A percentile compares a stretch with the other conserved stretches of the same genome.
phyloP scores from a whole-genome alignment of 805 yeast genomes.

The Candida morakotiae region DNA sequence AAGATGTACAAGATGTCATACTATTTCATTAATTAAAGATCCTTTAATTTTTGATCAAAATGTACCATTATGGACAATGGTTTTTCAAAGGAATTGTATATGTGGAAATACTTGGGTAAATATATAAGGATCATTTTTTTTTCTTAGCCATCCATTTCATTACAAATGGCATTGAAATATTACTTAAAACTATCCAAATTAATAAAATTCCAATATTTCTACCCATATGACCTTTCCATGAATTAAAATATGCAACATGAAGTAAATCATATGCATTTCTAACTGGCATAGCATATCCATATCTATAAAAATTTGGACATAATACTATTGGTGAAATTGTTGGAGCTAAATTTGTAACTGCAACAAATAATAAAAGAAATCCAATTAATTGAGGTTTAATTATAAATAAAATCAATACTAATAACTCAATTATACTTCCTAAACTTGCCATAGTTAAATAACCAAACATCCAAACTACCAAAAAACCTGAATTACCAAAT shows the following conservation, averaged over 20 bases:
- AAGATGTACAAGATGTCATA: conserved; percentile 40
- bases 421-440: conserved; percentile 26
- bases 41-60: conserved; percentile 30
- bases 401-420: conserved; percentile 19
- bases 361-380: conserved; percentile 20
- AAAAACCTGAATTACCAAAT: conserved; percentile 29
- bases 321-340: conserved; percentile 24
- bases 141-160: conserved; percentile 19
- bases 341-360: conserved; percentile 28
- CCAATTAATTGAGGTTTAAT: conserved; percentile 26
- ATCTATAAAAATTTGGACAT: conserved; percentile 24
- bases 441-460: conserved; percentile 27
- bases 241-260: conserved; percentile 27
- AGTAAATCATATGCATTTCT: conserved; percentile 24
- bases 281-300: conserved; percentile 28
- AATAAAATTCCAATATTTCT: conserved; percentile 26
- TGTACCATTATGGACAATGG: conserved; percentile 48
- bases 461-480: conserved; percentile 29
- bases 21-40: conserved; percentile 38
- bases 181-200: conserved; percentile 28
- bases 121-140: conserved; percentile 8
- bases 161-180: conserved; percentile 21
- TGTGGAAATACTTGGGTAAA: conserved; percentile 79
- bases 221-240: conserved; percentile 33
- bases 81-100: conserved; percentile 68